phyloP scores from a whole-genome alignment of 208 protist species.

The Polymyxa betae region DNA sequence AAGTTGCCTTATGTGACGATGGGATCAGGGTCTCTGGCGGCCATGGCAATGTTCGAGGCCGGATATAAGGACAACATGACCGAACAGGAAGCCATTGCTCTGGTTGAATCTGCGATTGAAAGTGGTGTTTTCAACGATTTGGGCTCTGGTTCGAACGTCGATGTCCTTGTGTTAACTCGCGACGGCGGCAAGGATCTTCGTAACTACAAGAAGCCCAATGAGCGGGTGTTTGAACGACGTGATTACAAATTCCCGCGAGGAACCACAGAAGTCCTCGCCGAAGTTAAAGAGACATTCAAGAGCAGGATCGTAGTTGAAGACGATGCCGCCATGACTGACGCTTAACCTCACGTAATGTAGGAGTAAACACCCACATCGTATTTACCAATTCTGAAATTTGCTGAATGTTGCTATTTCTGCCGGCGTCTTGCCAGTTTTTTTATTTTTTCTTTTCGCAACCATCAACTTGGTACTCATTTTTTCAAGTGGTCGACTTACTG shows the following conservation, averaged over 20 bases:
- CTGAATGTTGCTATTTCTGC: too few relatives aligned
- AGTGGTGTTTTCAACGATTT: constrained; percentile 99
- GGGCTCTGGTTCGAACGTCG: constrained; percentile 98
- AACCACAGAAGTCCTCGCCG: constrained; percentile 66
- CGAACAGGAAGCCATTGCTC: constrained; percentile 92
- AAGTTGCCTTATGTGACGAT: constrained; percentile 98
- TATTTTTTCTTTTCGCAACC: too few relatives aligned
- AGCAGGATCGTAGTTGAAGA: neutral
- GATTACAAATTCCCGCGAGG: constrained; percentile 72
- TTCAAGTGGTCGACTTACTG: too few relatives aligned
- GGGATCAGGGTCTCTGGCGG: constrained; percentile 98
- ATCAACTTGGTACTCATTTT: too few relatives aligned
- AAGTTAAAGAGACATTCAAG: constrained; percentile 51
- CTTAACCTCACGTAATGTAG: too few relatives aligned
- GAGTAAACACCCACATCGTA: too few relatives aligned
- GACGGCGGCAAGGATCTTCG: constrained; percentile 67
- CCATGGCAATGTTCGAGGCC: constrained; percentile 96
- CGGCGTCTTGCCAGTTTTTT: too few relatives aligned
- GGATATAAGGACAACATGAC: constrained; percentile 88
- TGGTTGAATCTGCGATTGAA: constrained; percentile 81
- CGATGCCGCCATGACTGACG: constrained; percentile 37
- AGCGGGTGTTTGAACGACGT: constrained; percentile 66
- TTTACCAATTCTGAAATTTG: too few relatives aligned
- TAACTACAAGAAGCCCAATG: constrained; percentile 73
- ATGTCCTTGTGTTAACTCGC: constrained; percentile 93